These are phyloP conservation scores for Ascochyta koolunga DNA, from an alignment of 2,329 filamentous ascomycete species.

Conservation along the genomic window DNA sequence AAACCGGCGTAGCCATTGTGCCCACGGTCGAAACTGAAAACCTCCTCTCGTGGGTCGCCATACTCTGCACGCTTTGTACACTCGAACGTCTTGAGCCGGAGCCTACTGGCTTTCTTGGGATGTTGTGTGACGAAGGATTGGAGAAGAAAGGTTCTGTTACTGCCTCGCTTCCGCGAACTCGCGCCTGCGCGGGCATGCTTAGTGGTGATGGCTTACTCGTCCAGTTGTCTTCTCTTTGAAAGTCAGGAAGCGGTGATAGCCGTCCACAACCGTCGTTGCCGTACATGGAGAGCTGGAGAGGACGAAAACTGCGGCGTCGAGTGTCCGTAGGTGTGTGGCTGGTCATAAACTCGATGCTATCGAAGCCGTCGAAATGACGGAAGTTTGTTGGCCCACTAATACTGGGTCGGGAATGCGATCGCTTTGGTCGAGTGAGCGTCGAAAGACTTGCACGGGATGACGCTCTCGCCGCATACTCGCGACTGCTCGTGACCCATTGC, in stretches of 20 bases:
- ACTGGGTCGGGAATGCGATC: slow-evolving; percentile 42
- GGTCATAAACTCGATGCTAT: slow-evolving; percentile 41
- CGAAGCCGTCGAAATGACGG: slow-evolving; percentile 41
- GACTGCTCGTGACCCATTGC: slow-evolving; percentile 44
- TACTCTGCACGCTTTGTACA: slow-evolving; percentile 34
- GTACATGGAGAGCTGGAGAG: slow-evolving; percentile 50
- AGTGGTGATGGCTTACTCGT: slow-evolving; percentile 29
- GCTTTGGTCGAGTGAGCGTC: slow-evolving; percentile 39
- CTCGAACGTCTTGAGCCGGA: slow-evolving; percentile 38
- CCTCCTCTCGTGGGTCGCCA: slow-evolving; percentile 25
- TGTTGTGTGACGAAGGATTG: slow-evolving; percentile 33
- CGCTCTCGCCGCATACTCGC: slow-evolving; percentile 44
- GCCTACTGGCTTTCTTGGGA: slow-evolving; percentile 44
- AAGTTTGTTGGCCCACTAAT: slow-evolving; percentile 48
- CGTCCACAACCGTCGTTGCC: slow-evolving; percentile 35
- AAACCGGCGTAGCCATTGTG: slow-evolving; percentile 30
- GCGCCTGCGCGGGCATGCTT: slow-evolving; percentile 41
- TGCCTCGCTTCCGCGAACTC: slow-evolving; percentile 40
- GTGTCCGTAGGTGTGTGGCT: slow-evolving; percentile 40
- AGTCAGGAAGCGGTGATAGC: slow-evolving; percentile 50
- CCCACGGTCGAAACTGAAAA: slow-evolving; percentile 31
- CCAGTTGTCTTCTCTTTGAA: slow-evolving; percentile 39
- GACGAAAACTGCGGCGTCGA: slow-evolving; percentile 45
- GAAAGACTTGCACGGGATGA: slow-evolving; percentile 43
- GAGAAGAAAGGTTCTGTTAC: slow-evolving; percentile 37